Conservation (phyloP, 257 asterid species). For the Cordia subcordata region DNA sequence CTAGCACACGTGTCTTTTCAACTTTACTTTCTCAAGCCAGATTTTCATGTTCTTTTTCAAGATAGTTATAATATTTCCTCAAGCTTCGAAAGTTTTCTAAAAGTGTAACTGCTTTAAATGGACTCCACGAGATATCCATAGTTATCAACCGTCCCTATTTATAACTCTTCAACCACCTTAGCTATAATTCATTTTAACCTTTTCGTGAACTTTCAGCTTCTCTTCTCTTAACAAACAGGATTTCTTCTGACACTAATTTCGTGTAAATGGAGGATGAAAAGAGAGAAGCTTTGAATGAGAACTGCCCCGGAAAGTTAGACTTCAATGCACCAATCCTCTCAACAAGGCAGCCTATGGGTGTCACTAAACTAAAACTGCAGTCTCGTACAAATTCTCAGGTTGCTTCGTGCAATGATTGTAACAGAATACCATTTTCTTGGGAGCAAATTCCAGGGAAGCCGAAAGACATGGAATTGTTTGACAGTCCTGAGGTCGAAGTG, state of each 20-base stretch:
- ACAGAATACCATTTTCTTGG: constrained; percentile 79
- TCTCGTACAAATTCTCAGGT: constrained; percentile 1
- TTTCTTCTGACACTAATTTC: background rate
- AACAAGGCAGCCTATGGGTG: constrained; percentile 35
- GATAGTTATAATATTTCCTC: background rate
- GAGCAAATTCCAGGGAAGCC: constrained; percentile 75
- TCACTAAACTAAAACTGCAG: constrained; percentile 7
- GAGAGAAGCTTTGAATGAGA: constrained; percentile 28
- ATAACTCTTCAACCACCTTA: constrained; percentile 28
- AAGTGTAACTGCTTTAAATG: constrained; percentile 28
- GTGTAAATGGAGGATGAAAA: constrained; percentile 40
- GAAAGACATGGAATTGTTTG: constrained; percentile 22
- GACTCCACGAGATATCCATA: constrained; percentile 56
- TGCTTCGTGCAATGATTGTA: constrained; percentile 17
- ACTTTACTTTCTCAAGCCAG: background rate
- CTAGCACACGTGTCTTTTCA: background rate
- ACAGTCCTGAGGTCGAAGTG: background rate
- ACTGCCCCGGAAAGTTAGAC: constrained; percentile 49
- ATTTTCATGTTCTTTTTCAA: too few species aligned
- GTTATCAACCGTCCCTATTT: constrained; percentile 32
- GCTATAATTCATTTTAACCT: constrained; percentile 6
- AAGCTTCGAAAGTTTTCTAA: too few species aligned
- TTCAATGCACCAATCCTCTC: constrained; percentile 62
- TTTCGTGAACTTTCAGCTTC: constrained; percentile 9
- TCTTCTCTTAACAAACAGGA: background rate